Evolutionary conservation across 768 basidiomycete species (phyloP).

Genomic region (Podaxis pistillaris): DNA sequence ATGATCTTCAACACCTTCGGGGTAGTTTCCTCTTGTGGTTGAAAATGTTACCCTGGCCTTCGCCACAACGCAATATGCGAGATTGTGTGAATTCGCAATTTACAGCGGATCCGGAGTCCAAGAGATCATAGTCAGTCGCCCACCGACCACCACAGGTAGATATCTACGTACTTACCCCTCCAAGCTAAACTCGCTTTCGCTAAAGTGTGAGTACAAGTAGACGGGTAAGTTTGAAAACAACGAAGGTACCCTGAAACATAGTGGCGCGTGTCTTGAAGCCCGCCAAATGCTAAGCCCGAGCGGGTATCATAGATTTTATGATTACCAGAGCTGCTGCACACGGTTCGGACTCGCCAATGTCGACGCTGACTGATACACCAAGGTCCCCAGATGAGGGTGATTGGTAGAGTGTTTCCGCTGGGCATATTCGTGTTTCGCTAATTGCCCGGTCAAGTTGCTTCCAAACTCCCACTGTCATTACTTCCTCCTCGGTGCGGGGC

Average conservation of each 20-base stretch:
- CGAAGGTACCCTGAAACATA: background rate
- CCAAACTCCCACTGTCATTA: no score
- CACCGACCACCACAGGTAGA: background rate
- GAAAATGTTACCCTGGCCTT: background rate
- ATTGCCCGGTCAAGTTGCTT: no score
- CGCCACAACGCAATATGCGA: background rate
- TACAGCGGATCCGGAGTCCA: background rate
- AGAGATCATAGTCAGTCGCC: background rate
- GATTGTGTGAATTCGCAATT: background rate
- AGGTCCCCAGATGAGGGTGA: background rate
- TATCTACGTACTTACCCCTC: background rate
- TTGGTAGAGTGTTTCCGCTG: no score
- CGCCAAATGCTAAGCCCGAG: background rate
- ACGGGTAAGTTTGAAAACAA: background rate
- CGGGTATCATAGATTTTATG: background rate
- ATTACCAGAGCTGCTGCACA: background rate
- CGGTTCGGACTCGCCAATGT: background rate
- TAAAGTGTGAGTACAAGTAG: background rate
- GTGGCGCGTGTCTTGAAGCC: background rate
- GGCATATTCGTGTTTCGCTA: no score
- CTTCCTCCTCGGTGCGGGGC: no score
- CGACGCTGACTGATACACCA: background rate
- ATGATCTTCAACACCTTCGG: background rate
- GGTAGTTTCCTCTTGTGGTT: background rate
- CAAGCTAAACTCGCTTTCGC: background rate